Evolutionary conservation across 2,329 filamentous ascomycete genomes (phyloP).

Genomic region (Colletotrichum scovillei): DNA sequence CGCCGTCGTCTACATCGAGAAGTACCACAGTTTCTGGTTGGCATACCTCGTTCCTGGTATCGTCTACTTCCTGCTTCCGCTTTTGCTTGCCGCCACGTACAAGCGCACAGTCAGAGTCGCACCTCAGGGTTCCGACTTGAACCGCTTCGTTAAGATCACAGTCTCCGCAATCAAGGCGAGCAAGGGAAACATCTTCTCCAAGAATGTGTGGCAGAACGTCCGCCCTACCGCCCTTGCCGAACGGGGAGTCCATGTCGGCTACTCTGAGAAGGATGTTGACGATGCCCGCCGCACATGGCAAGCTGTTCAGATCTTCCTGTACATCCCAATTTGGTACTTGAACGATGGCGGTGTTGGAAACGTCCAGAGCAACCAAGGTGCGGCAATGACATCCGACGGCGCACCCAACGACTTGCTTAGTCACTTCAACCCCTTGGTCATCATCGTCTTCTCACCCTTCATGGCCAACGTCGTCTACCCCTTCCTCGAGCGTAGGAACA

Average conservation of each 20-base stretch:
- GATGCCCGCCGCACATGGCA: conserved; percentile 67
- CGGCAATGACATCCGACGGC: conserved; percentile 57
- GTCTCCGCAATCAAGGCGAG: conserved; percentile 62
- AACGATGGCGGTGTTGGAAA: conserved; percentile 54
- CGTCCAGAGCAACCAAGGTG: conserved; percentile 49
- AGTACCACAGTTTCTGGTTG: conserved; percentile 63
- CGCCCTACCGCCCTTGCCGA: conserved; percentile 64
- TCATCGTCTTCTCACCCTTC: conserved; percentile 68
- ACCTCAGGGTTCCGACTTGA: conserved; percentile 74
- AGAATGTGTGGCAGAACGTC: conserved; percentile 68
- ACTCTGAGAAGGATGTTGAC: conserved; percentile 75
- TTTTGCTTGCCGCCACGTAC: conserved; percentile 66
- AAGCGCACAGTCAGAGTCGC: conserved; percentile 66
- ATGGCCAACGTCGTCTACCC: conserved; percentile 68
- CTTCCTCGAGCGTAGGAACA: conserved; percentile 58
- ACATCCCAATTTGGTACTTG: conserved; percentile 52
- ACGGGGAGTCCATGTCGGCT: conserved; percentile 62
- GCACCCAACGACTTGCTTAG: conserved; percentile 71
- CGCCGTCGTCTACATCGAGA: conserved; percentile 63
- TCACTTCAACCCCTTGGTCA: conserved; percentile 69
- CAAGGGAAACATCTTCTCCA: conserved; percentile 64
- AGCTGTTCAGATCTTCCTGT: conserved; percentile 55
- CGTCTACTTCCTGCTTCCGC: conserved; percentile 69
- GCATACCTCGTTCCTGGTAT: conserved; percentile 57
- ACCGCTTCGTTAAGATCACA: conserved; percentile 68